Base-by-base conservation (phyloP, 2,329 filamentous ascomycete genomes). In the Microascus cirrosus region DNA sequence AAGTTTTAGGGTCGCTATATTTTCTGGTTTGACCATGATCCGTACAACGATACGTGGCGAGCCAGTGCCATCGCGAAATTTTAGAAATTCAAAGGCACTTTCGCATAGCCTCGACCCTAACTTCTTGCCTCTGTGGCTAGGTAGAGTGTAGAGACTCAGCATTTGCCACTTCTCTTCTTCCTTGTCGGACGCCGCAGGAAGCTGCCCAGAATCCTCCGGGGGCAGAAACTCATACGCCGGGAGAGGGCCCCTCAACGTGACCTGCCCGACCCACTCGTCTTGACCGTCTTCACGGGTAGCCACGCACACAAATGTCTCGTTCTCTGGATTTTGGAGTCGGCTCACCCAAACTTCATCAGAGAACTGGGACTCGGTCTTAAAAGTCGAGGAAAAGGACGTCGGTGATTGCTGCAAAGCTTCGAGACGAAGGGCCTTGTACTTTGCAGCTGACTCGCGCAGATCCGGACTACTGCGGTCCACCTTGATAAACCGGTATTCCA, bases 101-200 rank as follows among this genome's bases (percentile, higher is more conserved):
- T 53, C 42, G 34, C 61, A 63, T 18, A 63, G 55, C 34, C 53
- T 20, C 13, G 42, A 42, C 20, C 54, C 61, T 28, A 61, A 50
- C 5, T 59, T 59, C 51, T 59, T 55, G 2, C 61, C 60, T 6
- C 59, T 53, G 39, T 63, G 61, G 2, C 35, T 28, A 8, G 61
- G 59, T 13, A 62, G 36, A 13, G 58, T 58, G 39, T 60, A 63
- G 1, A 63, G 58, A 18, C 58, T 58, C 34, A 61, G 59, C 53
- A 62, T 59, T 42, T 63, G 60, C 61, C 61, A 63, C 45, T 53
- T 59, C 42, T 61, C 59, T 22, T 56, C 59, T 8, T 58, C 48
- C 4, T 34, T 45, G n/a, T 56, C 59, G 7, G 22, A 59, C 58
- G 56, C 2, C 2, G 45, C 20, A 3, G 22, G 20, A 20, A 25